phyloP scores from a whole-genome alignment of 306 rosid genomes.

The Vachellia collinsii region DNA sequence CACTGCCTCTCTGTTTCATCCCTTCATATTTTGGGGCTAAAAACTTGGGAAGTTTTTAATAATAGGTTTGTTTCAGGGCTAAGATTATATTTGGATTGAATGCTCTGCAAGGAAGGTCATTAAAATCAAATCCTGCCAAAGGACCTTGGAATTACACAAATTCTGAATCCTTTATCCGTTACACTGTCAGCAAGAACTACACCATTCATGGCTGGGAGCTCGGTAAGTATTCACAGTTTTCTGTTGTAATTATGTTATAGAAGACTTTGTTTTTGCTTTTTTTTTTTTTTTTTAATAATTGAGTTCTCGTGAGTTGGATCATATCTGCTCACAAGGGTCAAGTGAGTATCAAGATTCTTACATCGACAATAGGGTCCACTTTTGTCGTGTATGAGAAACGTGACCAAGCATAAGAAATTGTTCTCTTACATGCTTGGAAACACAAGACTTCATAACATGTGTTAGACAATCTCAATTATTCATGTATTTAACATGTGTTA shows the following conservation, averaged over 20 bases:
- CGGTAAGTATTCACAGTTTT: slow-evolving; percentile 52
- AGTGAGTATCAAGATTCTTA: not conserved
- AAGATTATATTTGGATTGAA: slow-evolving; percentile 83
- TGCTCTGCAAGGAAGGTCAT: slow-evolving; percentile 70
- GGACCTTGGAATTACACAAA: slow-evolving; percentile 83
- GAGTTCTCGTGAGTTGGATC: not conserved
- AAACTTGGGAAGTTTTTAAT: not conserved
- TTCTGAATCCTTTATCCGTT: slow-evolving; percentile 75
- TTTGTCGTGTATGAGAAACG: not conserved
- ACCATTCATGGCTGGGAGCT: slow-evolving; percentile 91
- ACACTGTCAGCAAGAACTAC: slow-evolving; percentile 71
- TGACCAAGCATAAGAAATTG: not conserved
- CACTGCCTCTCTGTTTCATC: not conserved
- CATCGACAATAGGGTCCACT: not conserved
- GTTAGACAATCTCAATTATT: not conserved
- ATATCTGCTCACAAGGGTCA: not conserved
- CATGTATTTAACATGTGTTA: not conserved
- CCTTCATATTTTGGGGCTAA: not conserved
- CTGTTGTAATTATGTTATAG: not conserved
- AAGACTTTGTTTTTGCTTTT: not conserved
- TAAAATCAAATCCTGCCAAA: slow-evolving; percentile 41
- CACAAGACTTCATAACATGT: not conserved
- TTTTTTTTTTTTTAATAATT: not conserved
- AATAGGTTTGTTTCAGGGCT: slow-evolving; percentile 64
- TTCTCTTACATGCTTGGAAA: not conserved